phyloP scores from a whole-genome alignment of 345 rosid species.

The Kandelia obovata region DNA sequence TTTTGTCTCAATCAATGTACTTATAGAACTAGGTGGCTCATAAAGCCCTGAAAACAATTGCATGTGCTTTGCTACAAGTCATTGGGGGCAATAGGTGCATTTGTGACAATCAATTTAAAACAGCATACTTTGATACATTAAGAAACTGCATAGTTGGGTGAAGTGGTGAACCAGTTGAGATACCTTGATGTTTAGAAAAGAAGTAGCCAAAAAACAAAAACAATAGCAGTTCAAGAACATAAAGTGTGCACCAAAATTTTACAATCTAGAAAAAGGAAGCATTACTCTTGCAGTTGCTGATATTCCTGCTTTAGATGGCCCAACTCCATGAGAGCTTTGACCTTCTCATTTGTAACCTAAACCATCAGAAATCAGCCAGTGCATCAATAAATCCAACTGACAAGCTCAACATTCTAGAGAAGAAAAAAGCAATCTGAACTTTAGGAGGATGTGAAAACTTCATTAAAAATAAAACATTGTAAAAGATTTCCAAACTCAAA shows the following conservation, averaged over 20 bases:
- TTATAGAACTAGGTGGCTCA: no score
- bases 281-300: constrained; percentile 65
- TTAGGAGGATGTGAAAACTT: neutral
- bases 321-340: constrained; percentile 86
- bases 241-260: neutral
- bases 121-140: no score
- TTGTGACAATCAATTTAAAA: neutral
- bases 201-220: neutral
- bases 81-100: neutral
- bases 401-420: neutral
- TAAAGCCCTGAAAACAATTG: no score
- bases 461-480: neutral
- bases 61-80: no score
- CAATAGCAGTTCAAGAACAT: neutral
- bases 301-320: constrained; percentile 73
- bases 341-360: constrained; percentile 96
- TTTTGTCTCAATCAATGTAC: no score
- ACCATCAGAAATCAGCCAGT: constrained; percentile 8
- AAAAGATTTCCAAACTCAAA: neutral
- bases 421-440: neutral
- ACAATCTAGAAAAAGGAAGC: neutral
- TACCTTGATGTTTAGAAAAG: neutral
- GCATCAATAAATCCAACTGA: constrained; percentile 9
- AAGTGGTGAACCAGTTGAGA: no score
- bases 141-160: no score